phyloP scores from a whole-genome alignment of 805 yeast genomes.

The Schizosaccharomyces pombe region ASM294v3 CU329670.1:2433501-2434000 shows the following conservation, averaged over 20 bases:
- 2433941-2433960: conserved; percentile 85
- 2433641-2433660: background rate
- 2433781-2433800: conserved; percentile 25
- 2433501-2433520: conserved; percentile 10
- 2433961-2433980: conserved; percentile 81
- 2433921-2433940: conserved; percentile 44
- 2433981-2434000: conserved; percentile 59
- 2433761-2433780: conserved; percentile 30
- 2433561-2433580: conserved; percentile 9
- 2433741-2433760: conserved; percentile 18
- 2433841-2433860: conserved; percentile 60
- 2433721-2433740: conserved; percentile 7
- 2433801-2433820: conserved; percentile 12
- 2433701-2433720: conserved; percentile 6
- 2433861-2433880: conserved; percentile 66
- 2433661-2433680: background rate
- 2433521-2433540: conserved; percentile 11
- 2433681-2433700: conserved; percentile 2
- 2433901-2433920: conserved; percentile 52
- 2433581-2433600: conserved; percentile 7
- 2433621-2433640: background rate
- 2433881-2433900: conserved; percentile 50
- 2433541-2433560: conserved; percentile 7
- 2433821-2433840: conserved; percentile 13
- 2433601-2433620: conserved; percentile 7